phyloP scores from a whole-genome alignment of 148 eudicot genomes.

The Rhododendron vialii region DNA sequence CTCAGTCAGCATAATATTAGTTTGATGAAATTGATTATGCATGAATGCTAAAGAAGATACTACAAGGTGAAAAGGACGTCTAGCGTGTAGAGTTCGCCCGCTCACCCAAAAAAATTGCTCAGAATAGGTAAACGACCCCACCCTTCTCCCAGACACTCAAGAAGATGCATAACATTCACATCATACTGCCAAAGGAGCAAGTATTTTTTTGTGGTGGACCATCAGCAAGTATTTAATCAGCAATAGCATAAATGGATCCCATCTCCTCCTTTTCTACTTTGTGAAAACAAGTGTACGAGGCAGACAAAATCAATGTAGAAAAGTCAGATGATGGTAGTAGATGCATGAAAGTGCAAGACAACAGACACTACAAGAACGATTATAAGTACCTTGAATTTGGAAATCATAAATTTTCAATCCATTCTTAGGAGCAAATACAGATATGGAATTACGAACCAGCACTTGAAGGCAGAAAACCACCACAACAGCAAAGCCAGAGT shows the following conservation, averaged over 20 bases:
- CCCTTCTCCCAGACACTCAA: neutral
- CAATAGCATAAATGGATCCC: neutral
- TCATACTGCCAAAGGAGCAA: neutral
- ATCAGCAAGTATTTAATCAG: neutral
- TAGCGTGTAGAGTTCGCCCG: neutral
- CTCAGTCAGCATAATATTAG: slow-evolving; percentile 1
- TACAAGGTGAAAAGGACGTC: neutral
- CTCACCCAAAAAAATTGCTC: neutral
- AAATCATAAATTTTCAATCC: neutral
- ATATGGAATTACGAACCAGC: neutral
- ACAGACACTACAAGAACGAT: neutral
- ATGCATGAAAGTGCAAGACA: neutral
- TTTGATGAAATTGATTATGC: neutral
- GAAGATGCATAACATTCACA: neutral
- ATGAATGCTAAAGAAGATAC: slow-evolving; percentile 5
- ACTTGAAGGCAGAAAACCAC: neutral
- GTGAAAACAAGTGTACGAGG: neutral
- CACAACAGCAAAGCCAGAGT: neutral
- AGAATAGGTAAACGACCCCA: neutral
- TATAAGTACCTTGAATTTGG: neutral
- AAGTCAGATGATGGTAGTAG: neutral
- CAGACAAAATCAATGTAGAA: neutral
- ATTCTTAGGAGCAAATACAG: neutral
- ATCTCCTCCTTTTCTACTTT: neutral
- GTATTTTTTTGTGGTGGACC: neutral